Evolutionary conservation across 2,329 filamentous ascomycete species (phyloP).

Genomic region (Colletotrichum camelliae): DNA sequence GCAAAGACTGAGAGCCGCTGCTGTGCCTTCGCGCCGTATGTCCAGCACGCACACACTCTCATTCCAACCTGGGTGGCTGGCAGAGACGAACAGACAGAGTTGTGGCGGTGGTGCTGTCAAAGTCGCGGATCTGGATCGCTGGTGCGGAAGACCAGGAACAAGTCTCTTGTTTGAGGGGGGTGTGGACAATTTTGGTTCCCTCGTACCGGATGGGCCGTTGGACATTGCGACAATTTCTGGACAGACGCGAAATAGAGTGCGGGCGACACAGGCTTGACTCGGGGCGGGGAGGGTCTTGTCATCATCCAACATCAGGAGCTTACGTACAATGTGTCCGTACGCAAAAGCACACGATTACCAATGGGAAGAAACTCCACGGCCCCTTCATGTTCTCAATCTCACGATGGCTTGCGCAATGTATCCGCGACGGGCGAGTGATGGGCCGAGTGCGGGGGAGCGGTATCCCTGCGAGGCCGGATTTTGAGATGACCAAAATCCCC

Average conservation of each 20-base stretch:
- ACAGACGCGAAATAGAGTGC: background rate
- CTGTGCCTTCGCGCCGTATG: background rate
- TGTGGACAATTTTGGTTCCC: background rate
- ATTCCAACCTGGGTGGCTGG: background rate
- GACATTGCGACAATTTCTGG: background rate
- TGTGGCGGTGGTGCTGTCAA: constrained; percentile 1
- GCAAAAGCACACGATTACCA: background rate
- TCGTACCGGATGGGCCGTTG: background rate
- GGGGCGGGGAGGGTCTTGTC: background rate
- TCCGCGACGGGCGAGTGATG: background rate
- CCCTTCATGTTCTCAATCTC: background rate
- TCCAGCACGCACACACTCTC: background rate
- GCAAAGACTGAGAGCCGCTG: background rate
- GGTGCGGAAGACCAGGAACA: background rate
- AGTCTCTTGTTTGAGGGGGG: background rate
- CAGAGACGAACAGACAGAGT: background rate
- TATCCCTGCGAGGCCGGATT: background rate
- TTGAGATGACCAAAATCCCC: background rate
- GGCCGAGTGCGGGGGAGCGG: background rate
- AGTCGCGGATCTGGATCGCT: constrained; percentile 4
- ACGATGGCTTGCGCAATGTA: constrained; percentile 6
- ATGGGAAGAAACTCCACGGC: background rate
- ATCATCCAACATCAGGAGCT: background rate
- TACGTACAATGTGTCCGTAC: background rate
- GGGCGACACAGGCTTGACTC: background rate